Evolutionary conservation across 2,329 filamentous ascomycete species (phyloP).

Genomic region (Alternaria tenuissima): DNA sequence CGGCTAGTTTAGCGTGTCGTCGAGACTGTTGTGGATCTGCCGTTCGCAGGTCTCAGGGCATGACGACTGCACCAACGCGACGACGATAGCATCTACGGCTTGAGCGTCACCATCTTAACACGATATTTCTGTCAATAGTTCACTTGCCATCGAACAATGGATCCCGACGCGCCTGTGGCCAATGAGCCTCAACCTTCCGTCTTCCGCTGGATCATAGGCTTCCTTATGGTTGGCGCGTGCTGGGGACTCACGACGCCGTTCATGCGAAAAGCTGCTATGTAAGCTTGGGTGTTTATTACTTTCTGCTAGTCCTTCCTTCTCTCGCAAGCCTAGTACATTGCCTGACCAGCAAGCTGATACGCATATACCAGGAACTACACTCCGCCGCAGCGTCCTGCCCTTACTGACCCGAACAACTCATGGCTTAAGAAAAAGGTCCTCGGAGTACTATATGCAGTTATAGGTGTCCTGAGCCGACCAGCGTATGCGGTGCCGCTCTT

Average conservation of each 20-base stretch:
- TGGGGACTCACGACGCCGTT: conserved; percentile 93
- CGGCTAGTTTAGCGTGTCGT: conserved; percentile 9
- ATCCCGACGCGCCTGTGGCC: conserved; percentile 39
- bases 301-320: background rate
- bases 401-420: conserved; percentile 56
- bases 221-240: conserved; percentile 87
- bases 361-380: conserved; percentile 63
- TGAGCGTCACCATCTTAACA: background rate
- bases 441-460: conserved; percentile 74
- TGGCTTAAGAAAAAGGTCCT: conserved; percentile 70
- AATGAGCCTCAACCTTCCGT: conserved; percentile 52
- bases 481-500: conserved; percentile 85
- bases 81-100: background rate
- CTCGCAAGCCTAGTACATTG: background rate
- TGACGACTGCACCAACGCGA: background rate
- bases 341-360: conserved; percentile 3
- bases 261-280: conserved; percentile 82
- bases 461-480: conserved; percentile 81
- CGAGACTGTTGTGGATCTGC: background rate
- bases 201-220: conserved; percentile 86
- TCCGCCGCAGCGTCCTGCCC: conserved; percentile 53
- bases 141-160: conserved; percentile 29
- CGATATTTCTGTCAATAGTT: background rate
- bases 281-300: background rate
- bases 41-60: background rate